phyloP scores from a whole-genome alignment of 352 stramenopile genomes.

The Phytophthora pluvialis region DNA sequence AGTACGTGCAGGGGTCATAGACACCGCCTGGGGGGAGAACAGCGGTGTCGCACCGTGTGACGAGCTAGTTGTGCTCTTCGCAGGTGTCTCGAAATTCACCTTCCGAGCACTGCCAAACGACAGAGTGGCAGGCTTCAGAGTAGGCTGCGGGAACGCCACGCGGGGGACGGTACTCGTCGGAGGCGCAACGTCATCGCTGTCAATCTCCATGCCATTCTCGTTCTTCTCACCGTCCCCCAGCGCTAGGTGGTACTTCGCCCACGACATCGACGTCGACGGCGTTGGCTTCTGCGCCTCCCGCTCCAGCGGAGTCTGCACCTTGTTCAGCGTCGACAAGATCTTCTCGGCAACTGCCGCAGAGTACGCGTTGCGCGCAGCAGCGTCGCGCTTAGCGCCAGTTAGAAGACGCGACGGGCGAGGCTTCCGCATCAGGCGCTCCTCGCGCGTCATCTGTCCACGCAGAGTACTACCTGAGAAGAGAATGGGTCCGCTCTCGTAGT shows the following conservation, averaged over 20 bases:
- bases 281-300: constrained; percentile 75
- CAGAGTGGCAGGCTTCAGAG: constrained; percentile 9
- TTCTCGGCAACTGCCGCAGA: constrained; percentile 80
- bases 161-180: constrained; percentile 64
- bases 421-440: constrained; percentile 65
- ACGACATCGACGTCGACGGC: constrained; percentile 80
- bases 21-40: constrained; percentile 46
- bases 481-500: constrained; percentile 46
- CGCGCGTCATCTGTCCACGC: constrained; percentile 46
- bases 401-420: constrained; percentile 73
- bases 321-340: constrained; percentile 83
- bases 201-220: constrained; percentile 33
- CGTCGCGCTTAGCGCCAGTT: constrained; percentile 72
- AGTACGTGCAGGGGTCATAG: constrained; percentile 42
- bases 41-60: constrained; percentile 19
- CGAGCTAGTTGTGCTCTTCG: constrained; percentile 17
- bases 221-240: constrained; percentile 44
- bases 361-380: constrained; percentile 64
- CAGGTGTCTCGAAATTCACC: constrained; percentile 22
- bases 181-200: constrained; percentile 49
- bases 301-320: constrained; percentile 81
- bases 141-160: constrained; percentile 42
- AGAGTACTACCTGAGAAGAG: constrained; percentile 44
- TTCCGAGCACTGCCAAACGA: constrained; percentile 18
- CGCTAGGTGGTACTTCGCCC: constrained; percentile 86